A percentile compares a stretch with the other conserved stretches of the same genome.
Conservation (phyloP, 2,329 filamentous ascomycete genomes). For the Monosporascus ibericus region DNA sequence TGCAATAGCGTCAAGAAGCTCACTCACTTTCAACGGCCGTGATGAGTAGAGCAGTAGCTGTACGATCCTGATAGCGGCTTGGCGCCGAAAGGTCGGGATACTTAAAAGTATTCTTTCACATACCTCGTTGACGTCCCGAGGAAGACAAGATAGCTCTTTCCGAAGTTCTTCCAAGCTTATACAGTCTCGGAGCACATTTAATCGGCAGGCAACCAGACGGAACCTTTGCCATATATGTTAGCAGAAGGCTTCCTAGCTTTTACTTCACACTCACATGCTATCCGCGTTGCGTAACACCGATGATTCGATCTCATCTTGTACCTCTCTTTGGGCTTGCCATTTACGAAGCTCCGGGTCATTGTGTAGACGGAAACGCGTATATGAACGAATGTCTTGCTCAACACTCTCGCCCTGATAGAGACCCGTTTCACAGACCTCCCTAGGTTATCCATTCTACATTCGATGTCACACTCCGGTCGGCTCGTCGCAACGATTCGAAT, state of each 20-base stretch:
- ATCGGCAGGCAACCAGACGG: slow-evolving; percentile 13
- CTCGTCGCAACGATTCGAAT: slow-evolving; percentile 14
- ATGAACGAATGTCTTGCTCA: slow-evolving; percentile 17
- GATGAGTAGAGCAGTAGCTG: slow-evolving; percentile 16
- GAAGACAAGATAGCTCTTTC: too few species aligned
- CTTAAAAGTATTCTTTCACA: too few species aligned
- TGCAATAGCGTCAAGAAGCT: slow-evolving; percentile 22
- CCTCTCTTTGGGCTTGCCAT: slow-evolving; percentile 15
- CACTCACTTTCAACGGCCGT: slow-evolving; percentile 18
- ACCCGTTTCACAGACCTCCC: slow-evolving; percentile 8
- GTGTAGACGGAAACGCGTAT: slow-evolving; percentile 13
- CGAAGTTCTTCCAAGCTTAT: too few species aligned
- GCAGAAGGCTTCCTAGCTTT: background rate
- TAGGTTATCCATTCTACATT: slow-evolving; percentile 9
- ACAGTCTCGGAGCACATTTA: slow-evolving; percentile 15
- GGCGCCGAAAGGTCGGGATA: too few species aligned
- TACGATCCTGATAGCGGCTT: too few species aligned
- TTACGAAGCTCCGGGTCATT: slow-evolving; percentile 14
- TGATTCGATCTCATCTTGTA: slow-evolving; percentile 16
- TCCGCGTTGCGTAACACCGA: slow-evolving; percentile 16
- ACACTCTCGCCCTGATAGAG: slow-evolving; percentile 14
- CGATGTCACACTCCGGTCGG: slow-evolving; percentile 20
- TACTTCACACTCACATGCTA: slow-evolving; percentile 22
- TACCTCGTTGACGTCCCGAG: too few species aligned
- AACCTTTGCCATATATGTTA: slow-evolving; percentile 12